Base-by-base conservation (phyloP, 371 early-diverging fungal genomes). In the Basidiobolus heterosporus region DNA sequence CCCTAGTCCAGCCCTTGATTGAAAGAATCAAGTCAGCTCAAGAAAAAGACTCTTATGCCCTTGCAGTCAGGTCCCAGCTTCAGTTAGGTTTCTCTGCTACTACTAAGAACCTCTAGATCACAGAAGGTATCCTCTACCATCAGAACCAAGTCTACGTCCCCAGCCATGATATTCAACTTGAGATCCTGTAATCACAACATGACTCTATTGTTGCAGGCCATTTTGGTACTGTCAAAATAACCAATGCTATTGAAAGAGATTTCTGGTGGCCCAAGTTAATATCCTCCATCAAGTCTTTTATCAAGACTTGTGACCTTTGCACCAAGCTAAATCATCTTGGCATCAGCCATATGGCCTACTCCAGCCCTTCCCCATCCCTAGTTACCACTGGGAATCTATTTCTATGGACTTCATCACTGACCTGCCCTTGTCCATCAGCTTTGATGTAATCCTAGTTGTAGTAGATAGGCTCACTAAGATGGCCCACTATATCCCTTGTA, bases 181-280 rank as follows among this genome's bases (percentile, higher is more conserved):
- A 30, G 3, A 30, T 30, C 30, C 3, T 30, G 5, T 9, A 30
- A 5, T 30, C 30, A 5, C 9, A 9, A 3, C 70, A 74, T 48
- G 69, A 71, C 45, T 41, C 57, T 0, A 52, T 54, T 14, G 41
- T 55, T 8, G 58, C 68, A 2, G 69, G 74, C 8, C 72, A 78
- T 45, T 61, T 62, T 41, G 74, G 69, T 4, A 49, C 44, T 18
- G 53, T 56, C 2, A 67, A 62, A 44, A 74, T 69, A 0, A 54
- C 50, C 30, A 61, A 67, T 15, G 36, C 55, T 3, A 45, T 74
- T 0, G 2, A 51, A 0, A 44, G 60, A 13, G 18, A 49, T 1
- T 74, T 55, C 47, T 61, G 56, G 39, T 76, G 74, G 69, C 61
- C 66, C 8, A 24, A 50, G 1, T 55, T 76, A 49, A 43, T 57